Evolutionary conservation across 257 asterid genomes (phyloP).

Genomic region (Penstemon davidsonii): DNA sequence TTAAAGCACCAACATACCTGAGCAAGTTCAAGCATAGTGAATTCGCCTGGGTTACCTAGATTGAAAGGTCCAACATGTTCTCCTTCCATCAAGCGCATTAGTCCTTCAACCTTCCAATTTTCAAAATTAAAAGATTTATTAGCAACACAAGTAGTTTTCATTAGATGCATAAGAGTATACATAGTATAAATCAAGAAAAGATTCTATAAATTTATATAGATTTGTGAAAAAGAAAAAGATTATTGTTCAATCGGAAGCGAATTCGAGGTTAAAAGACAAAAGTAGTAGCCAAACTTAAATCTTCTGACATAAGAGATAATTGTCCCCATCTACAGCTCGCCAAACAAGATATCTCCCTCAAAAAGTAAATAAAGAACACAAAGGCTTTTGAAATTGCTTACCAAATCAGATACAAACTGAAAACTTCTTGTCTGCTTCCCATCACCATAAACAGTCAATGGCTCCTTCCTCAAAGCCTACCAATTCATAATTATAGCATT

Average conservation of each 20-base stretch:
- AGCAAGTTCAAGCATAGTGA: conserved; percentile 97
- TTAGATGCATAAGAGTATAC: too few species aligned
- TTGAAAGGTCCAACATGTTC: conserved; percentile 98
- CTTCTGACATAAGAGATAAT: too few species aligned
- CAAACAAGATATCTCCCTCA: not conserved
- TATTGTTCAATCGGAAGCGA: too few species aligned
- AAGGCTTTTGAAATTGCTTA: conserved; percentile 26
- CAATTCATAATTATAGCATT: not conserved
- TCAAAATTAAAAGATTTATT: not conserved
- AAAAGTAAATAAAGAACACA: not conserved
- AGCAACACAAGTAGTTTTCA: too few species aligned
- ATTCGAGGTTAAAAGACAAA: too few species aligned
- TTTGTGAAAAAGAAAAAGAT: too few species aligned
- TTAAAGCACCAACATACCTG: conserved; percentile 44
- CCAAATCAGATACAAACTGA: conserved; percentile 97
- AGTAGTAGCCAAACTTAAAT: too few species aligned
- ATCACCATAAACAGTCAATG: conserved; percentile 92
- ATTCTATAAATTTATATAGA: too few species aligned
- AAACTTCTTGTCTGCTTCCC: conserved; percentile 98
- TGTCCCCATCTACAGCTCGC: not conserved
- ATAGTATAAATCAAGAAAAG: too few species aligned
- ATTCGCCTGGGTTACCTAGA: conserved; percentile 96
- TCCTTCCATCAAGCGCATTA: conserved; percentile 97
- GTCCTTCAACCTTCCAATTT: conserved; percentile 75
- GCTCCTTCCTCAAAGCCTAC: conserved; percentile 97